Conservation (phyloP, 2,329 filamentous ascomycete genomes). For the Cladophialophora carrionii region DNA sequence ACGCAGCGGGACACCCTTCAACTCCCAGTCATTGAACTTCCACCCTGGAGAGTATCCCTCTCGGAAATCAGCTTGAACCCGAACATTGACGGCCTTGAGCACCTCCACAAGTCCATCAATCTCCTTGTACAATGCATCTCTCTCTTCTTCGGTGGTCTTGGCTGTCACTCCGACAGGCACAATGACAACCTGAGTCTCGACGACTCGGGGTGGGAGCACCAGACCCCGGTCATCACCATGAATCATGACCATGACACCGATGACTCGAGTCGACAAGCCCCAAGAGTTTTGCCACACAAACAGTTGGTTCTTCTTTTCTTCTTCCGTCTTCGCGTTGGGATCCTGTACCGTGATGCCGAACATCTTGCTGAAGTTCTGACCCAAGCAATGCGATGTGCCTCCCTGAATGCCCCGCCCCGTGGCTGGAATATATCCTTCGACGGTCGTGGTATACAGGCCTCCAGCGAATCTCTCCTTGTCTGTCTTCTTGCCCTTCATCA, state of each 20-base stretch:
- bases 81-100: constrained; percentile 73
- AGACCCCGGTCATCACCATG: constrained; percentile 95
- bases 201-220: constrained; percentile 86
- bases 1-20: constrained; percentile 91
- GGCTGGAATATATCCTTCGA: constrained; percentile 94
- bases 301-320: constrained; percentile 70
- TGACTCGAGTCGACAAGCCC: constrained; percentile 95
- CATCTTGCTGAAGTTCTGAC: constrained; percentile 99
- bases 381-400: constrained; percentile 89
- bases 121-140: constrained; percentile 73
- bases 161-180: constrained; percentile 92
- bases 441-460: constrained; percentile 93
- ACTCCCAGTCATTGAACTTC: constrained; percentile 99
- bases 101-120: constrained; percentile 70
- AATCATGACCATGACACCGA: constrained; percentile 98
- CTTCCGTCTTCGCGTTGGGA: constrained; percentile 68
- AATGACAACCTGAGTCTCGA: constrained; percentile 81
- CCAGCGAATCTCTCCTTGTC: constrained; percentile 98
- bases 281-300: constrained; percentile 99
- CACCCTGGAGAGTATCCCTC: constrained; percentile 91
- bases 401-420: constrained; percentile 97
- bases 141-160: constrained; percentile 79
- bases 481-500: constrained; percentile 91
- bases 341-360: constrained; percentile 98
- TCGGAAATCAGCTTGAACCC: constrained; percentile 78